A percentile compares a stretch with the other conserved stretches of the same genome.
phyloP scores from a whole-genome alignment of 768 basidiomycete genomes.

The Psilocybe cubensis region DNA sequence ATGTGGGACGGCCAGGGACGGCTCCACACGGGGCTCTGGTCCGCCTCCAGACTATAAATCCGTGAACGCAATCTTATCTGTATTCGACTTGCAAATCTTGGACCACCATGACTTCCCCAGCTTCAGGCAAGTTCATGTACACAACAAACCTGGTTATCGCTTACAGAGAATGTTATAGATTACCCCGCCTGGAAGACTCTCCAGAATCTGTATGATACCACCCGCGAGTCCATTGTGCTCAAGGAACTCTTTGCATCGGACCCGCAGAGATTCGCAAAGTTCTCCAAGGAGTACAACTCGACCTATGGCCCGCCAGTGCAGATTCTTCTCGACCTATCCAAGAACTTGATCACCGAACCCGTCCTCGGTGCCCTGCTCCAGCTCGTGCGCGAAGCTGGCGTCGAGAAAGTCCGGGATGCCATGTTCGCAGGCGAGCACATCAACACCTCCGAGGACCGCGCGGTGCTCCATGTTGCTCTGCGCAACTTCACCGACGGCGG shows the following conservation, averaged over 20 bases:
- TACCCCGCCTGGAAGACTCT: constrained; percentile 93
- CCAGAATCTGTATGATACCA: constrained; percentile 76
- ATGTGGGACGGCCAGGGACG: neutral
- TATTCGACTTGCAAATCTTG: neutral
- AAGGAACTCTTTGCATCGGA: constrained; percentile 93
- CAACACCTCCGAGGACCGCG: constrained; percentile 98
- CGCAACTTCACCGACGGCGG: constrained; percentile 64
- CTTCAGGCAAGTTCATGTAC: constrained; percentile 49
- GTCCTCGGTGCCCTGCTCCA: constrained; percentile 78
- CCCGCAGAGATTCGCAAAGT: constrained; percentile 83
- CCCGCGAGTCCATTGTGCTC: constrained; percentile 76
- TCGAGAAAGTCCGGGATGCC: constrained; percentile 84
- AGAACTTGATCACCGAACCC: constrained; percentile 90
- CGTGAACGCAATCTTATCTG: neutral
- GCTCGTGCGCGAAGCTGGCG: constrained; percentile 83
- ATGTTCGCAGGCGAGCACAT: constrained; percentile 98
- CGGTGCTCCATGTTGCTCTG: constrained; percentile 94
- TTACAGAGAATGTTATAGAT: constrained; percentile 49
- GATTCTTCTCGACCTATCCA: constrained; percentile 95
- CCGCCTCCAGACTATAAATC: neutral
- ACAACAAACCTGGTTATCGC: neutral
- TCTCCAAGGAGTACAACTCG: constrained; percentile 77
- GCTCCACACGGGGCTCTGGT: neutral
- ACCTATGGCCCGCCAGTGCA: constrained; percentile 68
- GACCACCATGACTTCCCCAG: constrained; percentile 31